Base-by-base conservation (phyloP, 371 early-diverging fungal species). In the Spiromyces aspiralis region DNA sequence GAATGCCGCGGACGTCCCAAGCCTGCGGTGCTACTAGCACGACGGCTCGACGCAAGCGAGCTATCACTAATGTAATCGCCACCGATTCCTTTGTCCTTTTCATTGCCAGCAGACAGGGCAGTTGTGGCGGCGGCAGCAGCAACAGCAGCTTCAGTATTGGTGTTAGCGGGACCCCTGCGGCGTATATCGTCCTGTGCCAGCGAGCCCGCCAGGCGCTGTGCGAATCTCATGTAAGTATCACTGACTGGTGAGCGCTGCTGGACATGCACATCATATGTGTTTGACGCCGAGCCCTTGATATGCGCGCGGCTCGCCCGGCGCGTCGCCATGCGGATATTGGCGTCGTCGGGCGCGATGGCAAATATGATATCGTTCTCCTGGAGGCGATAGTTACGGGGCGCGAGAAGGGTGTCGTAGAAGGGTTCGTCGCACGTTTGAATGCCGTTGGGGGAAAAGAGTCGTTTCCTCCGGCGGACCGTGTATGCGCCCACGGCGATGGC, bases 401-500 rank as follows among this genome's bases (percentile, higher is more conserved):
- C 63, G 23, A 76, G 51, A 16, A 64, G 42, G 0, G 75, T 53
- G 35, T 57, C 51, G 49, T 60, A 57, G 43, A 50, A 26, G 0
- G 16, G 6, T 16, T 16, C 35, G 16, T 35, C 35, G 35, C 35
- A 35, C 10, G 35, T 16, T 6, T 10, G 10, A 35, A 6, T 16
- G 16, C 35, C 35, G 16, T 16, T 16, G 35, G 35, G 35, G 0
- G 60, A 48, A n/a, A n/a, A n/a, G n/a, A n/a, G n/a, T n/a, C n/a
- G n/a, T n/a, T n/a, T n/a, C n/a, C n/a, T n/a, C n/a, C n/a, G n/a
- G n/a, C n/a, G n/a, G n/a, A n/a, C n/a, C n/a, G n/a, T n/a, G n/a
- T n/a, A n/a, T n/a, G n/a, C n/a, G 4, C 76, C 70, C 20, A 77
- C 54, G 13, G 67, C 70, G 51, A 77, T 68, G 19, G 76, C 23